Evolutionary conservation across 139 green algal genomes (phyloP), one percentile per base, ranked within the genome.

Genomic region (Trebouxia sp.): DNA sequence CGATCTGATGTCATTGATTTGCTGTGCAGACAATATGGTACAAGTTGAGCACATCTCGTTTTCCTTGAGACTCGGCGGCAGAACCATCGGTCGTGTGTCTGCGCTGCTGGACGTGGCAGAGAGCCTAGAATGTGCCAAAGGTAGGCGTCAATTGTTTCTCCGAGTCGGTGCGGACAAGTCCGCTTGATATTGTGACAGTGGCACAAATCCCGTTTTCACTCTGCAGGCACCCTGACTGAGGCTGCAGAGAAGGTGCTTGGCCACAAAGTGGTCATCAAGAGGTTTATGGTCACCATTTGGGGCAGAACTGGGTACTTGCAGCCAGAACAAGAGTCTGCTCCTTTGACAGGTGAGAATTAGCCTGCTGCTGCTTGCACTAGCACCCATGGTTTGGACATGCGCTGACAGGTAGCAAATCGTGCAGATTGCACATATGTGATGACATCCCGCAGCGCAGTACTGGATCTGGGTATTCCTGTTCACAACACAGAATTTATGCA

Each of bases 191-290:
- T n/a, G n/a, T n/a, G n/a, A n/a, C n/a, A n/a, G n/a, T n/a, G n/a
- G n/a, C n/a, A n/a, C n/a, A n/a, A n/a, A n/a, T n/a, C n/a, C n/a
- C n/a, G 35, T 22, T 45, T 17, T 35, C 12, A 43, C 7, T n/a
- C 32, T 45, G 32, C 62, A 72, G 62, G 62, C 20, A 72, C 15
- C 62, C 26, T 72, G 62, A 72, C 62, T 30, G 62, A 72, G 62
- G 62, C 62, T 72, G 62, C 62, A 72, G 62, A 72, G 43, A 72
- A 6, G 20, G 11, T 14, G 9, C 43, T 72, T 28, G 62, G 62
- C 32, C 62, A 72, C 32, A 72, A 72, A 15, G 62, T 72, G n/a
- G 62, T 72, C 12, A 72, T 72, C 62, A 72, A 72, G 28, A 42
- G 62, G 15, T 72, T 72, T 6, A 72, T 72, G 62, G 62, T 45